Conservation (phyloP, 805 yeast species). For the Diddensiella santjacobensis region DNA sequence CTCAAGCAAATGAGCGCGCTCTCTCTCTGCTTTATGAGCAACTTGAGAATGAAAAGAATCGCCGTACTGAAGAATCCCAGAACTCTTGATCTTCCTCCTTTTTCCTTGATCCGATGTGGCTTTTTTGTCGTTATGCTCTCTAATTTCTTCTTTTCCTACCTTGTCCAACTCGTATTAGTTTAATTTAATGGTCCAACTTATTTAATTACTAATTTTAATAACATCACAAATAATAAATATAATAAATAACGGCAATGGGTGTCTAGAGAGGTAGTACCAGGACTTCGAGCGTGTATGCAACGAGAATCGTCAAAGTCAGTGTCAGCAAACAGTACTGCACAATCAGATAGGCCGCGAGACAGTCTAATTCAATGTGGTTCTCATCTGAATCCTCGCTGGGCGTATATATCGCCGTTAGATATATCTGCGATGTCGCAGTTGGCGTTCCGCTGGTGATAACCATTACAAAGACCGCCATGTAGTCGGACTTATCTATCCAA, state of each 20-base stretch:
- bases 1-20: slow-evolving; percentile 55
- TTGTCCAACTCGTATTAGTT: neutral
- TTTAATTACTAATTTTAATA: too few relatives aligned
- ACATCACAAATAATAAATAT: neutral
- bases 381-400: slow-evolving; percentile 64
- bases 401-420: slow-evolving; percentile 82
- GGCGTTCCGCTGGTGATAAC: slow-evolving; percentile 78
- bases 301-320: slow-evolving; percentile 68
- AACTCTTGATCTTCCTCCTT: neutral
- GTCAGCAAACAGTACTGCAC: slow-evolving; percentile 67
- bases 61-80: slow-evolving; percentile 12
- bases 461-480: slow-evolving; percentile 65
- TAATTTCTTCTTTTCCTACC: neutral
- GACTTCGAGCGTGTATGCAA: slow-evolving; percentile 55
- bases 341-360: slow-evolving; percentile 71
- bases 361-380: slow-evolving; percentile 62
- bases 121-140: too few relatives aligned
- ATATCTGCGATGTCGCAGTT: slow-evolving; percentile 82
- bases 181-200: neutral
- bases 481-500: slow-evolving; percentile 56
- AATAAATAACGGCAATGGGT: too few relatives aligned
- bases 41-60: slow-evolving; percentile 24
- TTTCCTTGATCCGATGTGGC: too few relatives aligned
- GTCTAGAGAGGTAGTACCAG: slow-evolving; percentile 10
- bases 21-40: slow-evolving; percentile 49